Base-by-base conservation (phyloP, 257 asterid genomes). In the Capsicum chinense region DNA sequence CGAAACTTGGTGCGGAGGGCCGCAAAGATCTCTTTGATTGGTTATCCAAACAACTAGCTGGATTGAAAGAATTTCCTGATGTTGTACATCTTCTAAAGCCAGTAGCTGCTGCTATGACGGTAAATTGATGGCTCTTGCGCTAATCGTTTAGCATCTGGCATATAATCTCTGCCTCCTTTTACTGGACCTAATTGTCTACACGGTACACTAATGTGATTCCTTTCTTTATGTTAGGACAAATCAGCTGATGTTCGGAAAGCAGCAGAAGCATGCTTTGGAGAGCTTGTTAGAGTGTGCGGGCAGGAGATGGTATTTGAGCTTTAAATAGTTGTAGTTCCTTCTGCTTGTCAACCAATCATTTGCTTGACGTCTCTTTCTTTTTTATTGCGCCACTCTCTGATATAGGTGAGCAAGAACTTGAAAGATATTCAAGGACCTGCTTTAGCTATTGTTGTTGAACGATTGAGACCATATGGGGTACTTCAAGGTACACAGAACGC, bases 211-310 rank as follows among this genome's bases (percentile, higher is more conserved):
- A 78, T 26, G 64, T 17, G 50, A 78, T 54, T 54, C 10, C 82
- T 16, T 81, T 69, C 83, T 59, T 16, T 83, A 56, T 83, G 15
- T 67, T 91, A 97, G 99, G 99, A 97, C 87, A 97, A 97, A 90
- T 95, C 99, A 50, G 99, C 97, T 39, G 99, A 97, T 90, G 99
- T 97, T 87, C 98, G 99, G 87, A 95, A 95, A 88, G 97, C 98
- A 58, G 99, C 99, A 59, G 99, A 97, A 91, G 85, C 91, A 21
- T 97, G 95, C 90, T 95, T 97, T 88, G 90, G 85, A 91, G 99
- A 97, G 88, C 87, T 97, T 79, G 59, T 95, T 88, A 92, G 97
- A 90, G 93, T 94, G 84, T 94, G 99, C 85, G 99, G 99, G 73
- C 97, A 90, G 76, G 99, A 95, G 88, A 86, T 87, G 98, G 99